Conservation (phyloP, 2,329 filamentous ascomycete species). For the Cercospora canescens region DNA sequence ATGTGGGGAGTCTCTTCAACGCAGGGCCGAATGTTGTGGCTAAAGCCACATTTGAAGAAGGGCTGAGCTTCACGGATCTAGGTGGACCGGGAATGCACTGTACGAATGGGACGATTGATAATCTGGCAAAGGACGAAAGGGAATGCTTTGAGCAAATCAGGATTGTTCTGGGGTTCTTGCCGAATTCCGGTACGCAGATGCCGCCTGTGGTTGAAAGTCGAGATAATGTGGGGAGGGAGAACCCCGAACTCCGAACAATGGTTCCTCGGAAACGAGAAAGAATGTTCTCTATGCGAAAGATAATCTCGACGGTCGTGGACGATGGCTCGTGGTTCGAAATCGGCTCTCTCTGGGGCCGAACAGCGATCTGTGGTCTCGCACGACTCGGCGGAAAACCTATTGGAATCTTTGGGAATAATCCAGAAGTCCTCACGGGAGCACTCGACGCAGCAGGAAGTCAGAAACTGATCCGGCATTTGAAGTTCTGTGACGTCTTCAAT, state of each 20-base stretch:
- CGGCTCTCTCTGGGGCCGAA: slow-evolving; percentile 62
- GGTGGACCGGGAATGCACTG: slow-evolving; percentile 64
- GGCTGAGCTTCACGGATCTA: slow-evolving; percentile 57
- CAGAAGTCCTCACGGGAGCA: slow-evolving; percentile 62
- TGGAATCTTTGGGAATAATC: slow-evolving; percentile 61
- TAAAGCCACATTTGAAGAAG: slow-evolving; percentile 64
- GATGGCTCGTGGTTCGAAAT: slow-evolving; percentile 63
- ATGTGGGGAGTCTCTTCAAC: slow-evolving; percentile 63
- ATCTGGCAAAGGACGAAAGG: slow-evolving; percentile 60
- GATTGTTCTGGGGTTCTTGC: slow-evolving; percentile 58
- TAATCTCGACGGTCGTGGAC: slow-evolving; percentile 61
- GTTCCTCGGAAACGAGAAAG: slow-evolving; percentile 59
- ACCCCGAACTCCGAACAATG: slow-evolving; percentile 53
- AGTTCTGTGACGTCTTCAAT: slow-evolving; percentile 67
- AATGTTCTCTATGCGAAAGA: slow-evolving; percentile 61
- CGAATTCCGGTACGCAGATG: slow-evolving; percentile 56
- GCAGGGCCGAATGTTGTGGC: slow-evolving; percentile 65
- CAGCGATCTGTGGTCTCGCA: slow-evolving; percentile 61
- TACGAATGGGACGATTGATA: slow-evolving; percentile 67
- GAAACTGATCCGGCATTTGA: slow-evolving; percentile 61
- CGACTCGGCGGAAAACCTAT: slow-evolving; percentile 58
- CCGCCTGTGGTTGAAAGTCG: slow-evolving; percentile 48
- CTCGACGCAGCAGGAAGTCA: slow-evolving; percentile 62
- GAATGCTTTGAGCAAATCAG: slow-evolving; percentile 63
- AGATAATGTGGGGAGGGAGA: slow-evolving; percentile 54